Conservation (phyloP, 2,329 filamentous ascomycete genomes). For the Emmonsiellopsis sp. region DNA sequence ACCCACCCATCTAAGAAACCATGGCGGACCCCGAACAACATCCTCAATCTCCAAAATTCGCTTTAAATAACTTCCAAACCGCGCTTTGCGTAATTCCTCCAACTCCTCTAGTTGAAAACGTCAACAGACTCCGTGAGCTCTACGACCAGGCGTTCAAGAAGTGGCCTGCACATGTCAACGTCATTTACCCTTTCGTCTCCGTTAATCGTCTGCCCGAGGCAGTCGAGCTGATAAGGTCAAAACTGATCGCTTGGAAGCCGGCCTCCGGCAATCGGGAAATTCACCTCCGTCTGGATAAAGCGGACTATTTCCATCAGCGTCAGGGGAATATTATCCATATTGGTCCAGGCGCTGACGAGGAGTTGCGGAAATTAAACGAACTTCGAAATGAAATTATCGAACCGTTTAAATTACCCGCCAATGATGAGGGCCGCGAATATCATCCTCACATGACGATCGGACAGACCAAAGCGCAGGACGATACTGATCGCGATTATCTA, state of each 20-base stretch:
- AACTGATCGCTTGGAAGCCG: slow-evolving; percentile 16
- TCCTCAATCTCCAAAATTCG: neutral
- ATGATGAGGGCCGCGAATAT: slow-evolving; percentile 23
- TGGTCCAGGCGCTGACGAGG: slow-evolving; percentile 3
- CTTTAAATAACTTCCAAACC: slow-evolving; percentile 44
- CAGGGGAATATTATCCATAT: slow-evolving; percentile 45
- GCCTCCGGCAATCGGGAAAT: neutral
- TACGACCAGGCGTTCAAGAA: slow-evolving; percentile 54
- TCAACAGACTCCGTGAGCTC: slow-evolving; percentile 49
- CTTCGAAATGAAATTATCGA: slow-evolving; percentile 30
- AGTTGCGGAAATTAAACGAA: slow-evolving; percentile 17
- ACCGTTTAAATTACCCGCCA: slow-evolving; percentile 21
- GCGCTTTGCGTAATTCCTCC: slow-evolving; percentile 55
- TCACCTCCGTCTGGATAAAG: slow-evolving; percentile 25
- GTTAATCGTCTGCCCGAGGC: slow-evolving; percentile 39
- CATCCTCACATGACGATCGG: slow-evolving; percentile 53
- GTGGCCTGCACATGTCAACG: slow-evolving; percentile 60
- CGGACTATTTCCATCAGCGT: slow-evolving; percentile 43
- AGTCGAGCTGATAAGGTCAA: slow-evolving; percentile 30
- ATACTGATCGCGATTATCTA: slow-evolving; percentile 42
- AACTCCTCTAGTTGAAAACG: slow-evolving; percentile 34
- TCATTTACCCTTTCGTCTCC: slow-evolving; percentile 57
- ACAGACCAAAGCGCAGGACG: slow-evolving; percentile 43
- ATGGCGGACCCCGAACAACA: neutral
- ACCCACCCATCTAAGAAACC: neutral